Evolutionary conservation across 176 grass and related monocot genomes (phyloP), one percentile per base, ranked within the genome.

Genomic region (Canna indica): DNA sequence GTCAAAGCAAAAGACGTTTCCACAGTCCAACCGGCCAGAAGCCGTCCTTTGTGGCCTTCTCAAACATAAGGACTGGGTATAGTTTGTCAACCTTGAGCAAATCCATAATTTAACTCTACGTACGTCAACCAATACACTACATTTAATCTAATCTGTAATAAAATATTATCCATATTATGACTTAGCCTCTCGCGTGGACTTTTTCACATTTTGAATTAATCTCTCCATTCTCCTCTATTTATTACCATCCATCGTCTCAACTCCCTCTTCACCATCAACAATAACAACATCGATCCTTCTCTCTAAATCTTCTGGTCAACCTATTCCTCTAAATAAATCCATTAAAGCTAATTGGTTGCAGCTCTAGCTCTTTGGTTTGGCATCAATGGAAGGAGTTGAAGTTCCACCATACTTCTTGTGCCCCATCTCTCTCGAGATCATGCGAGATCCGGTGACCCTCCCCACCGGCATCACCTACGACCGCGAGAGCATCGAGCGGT

Each of bases 391-490:
- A 44, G 59, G 18, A 75, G 79, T 89, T 44, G 95, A 99, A 47
- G 87, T 94, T 39, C 95, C 90, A 1, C 53, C 62, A 0, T 93
- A 88, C 69, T 99, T 90, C 83, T 39, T 99, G n/a, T 99, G 95
- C 53, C 95, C 95, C 33, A 88, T 99, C 45, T 94, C 95, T 41
- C 81, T 94, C n/a, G 78, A 94, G 81, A 85, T 82, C 29, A 99
- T 99, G 95, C 56, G 80, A 38, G 90, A 99, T 70, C 95, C 95
- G 3, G 95, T 99, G 10, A 99, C 87, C 72, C 84, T 94, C 16
- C 73, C 82, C 57, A 88, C 95, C 52, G 95, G 95, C 80, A 99
- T 99, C 68, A 94, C 95, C 79, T 99, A 99, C 62, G 90, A 99
- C 67, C 82, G 95, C 2, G 81, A 86, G n/a, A 90, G 82, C 63